Percentiles rank a stretch among this genome's conserved stretches.
These are phyloP conservation scores for Aaosphaeria arxii DNA, from an alignment of 2,329 filamentous ascomycete species.

Conservation along the genomic window DNA sequence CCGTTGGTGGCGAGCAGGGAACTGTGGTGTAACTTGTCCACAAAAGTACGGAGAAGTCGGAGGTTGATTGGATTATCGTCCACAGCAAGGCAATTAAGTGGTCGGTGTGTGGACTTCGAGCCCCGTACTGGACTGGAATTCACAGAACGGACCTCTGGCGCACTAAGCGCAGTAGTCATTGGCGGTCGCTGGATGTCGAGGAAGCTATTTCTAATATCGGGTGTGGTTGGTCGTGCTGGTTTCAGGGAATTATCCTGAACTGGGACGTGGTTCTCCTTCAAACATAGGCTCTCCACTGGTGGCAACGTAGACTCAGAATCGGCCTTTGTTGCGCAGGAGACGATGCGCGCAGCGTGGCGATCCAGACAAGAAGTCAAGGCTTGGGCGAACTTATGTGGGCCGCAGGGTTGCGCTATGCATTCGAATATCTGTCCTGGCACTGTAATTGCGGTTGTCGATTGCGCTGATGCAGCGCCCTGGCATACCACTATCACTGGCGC, in stretches of 20 bases:
- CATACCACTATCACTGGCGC: conserved; percentile 34
- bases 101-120: conserved; percentile 12
- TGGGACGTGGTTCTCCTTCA: conserved; percentile 21
- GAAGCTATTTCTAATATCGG: background rate
- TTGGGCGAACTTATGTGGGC: conserved; percentile 38
- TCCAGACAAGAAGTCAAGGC: conserved; percentile 32
- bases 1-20: conserved; percentile 34
- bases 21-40: conserved; percentile 31
- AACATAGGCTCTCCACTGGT: conserved; percentile 17
- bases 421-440: conserved; percentile 33
- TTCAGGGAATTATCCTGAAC: background rate
- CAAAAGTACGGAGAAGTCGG: conserved; percentile 32
- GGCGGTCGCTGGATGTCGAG: conserved; percentile 18
- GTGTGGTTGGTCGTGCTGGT: conserved; percentile 8
- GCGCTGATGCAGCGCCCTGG: conserved; percentile 31
- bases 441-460: conserved; percentile 33
- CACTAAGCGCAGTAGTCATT: conserved; percentile 26
- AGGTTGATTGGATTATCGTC: conserved; percentile 43
- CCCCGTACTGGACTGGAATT: conserved; percentile 14
- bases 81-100: conserved; percentile 34
- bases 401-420: conserved; percentile 34
- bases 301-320: conserved; percentile 12
- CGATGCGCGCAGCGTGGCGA: conserved; percentile 21
- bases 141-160: conserved; percentile 26
- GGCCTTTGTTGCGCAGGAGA: conserved; percentile 4